Evolutionary conservation across 2,329 filamentous ascomycete genomes (phyloP), one percentile per base, ranked within the genome.

Genomic region (Cryphonectria nitschkei): DNA sequence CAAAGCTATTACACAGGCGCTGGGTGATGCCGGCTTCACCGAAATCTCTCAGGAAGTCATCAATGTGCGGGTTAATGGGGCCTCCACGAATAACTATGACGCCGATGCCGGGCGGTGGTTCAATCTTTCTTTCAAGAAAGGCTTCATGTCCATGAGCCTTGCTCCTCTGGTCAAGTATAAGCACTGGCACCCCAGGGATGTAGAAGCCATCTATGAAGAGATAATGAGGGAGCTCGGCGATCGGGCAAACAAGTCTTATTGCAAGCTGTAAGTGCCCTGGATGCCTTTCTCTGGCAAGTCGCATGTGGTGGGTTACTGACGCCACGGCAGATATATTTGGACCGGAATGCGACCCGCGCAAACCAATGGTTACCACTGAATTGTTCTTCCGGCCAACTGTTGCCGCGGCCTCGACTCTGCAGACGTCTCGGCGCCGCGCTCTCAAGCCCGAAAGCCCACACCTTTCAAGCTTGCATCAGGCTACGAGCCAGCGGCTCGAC

Each of bases 81-180:
- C 93, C 92, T 87, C 89, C 71, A 79, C 83, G 37, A 89, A 93
- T 75, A 83, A 86, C 37, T 85, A 89, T 73, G 85, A 90, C 75
- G 90, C 89, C 73, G 87, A 91, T 61, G 86, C 94, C 68, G 93
- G 92, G 41, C 86, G 90, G 70, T 97, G 93, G 92, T 97, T 97
- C 81, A 94, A 95, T 77, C 83, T 95, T 34, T 91, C 90, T 54
- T 84, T 97, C 75, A 90, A 87, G 14, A 89, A 93, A 77, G 92
- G 92, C 37, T 81, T 97, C 65, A 88, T 94, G 75, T 89, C 90
- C 16, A 84, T 97, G 76, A 91, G 90, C 74, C 80, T 96, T 76
- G 92, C 87, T 50, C 92, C 94, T 9, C 86, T 98, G 77, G 90
- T 88, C 61, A 87, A 90, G 70, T 84, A 90, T 58, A 87, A 88